Evolutionary conservation across 2,329 filamentous ascomycete species (phyloP).

Genomic region (Fusarium bactridioides): DNA sequence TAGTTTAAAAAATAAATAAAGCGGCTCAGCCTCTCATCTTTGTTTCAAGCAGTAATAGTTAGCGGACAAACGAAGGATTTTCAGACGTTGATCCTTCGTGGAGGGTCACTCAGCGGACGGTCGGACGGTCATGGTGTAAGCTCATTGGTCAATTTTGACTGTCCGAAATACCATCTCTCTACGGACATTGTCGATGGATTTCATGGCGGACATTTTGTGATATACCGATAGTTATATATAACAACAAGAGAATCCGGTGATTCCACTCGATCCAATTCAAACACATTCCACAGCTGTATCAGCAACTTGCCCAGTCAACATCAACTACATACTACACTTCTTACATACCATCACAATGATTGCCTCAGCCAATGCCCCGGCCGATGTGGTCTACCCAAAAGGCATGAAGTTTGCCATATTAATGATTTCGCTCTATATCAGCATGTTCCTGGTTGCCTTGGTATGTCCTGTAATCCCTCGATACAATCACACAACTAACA

Average conservation of each 20-base stretch:
- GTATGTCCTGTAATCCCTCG: not conserved
- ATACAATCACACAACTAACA: not conserved
- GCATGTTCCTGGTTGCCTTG: constrained; percentile 13
- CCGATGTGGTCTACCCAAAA: not conserved
- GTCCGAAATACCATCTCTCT: not conserved
- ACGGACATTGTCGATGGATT: not conserved
- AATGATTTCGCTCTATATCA: constrained; percentile 9
- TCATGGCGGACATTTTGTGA: not conserved
- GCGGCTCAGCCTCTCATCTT: not conserved
- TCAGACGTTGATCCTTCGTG: not conserved
- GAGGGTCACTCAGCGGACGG: constrained; percentile 1
- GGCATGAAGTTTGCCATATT: not conserved
- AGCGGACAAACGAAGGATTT: not conserved
- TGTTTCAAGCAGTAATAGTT: not conserved
- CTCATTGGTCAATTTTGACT: constrained; percentile 16
- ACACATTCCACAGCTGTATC: not conserved
- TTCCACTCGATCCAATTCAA: not conserved
- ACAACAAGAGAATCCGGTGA: not conserved
- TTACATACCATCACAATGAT: not conserved
- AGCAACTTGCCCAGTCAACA: not conserved
- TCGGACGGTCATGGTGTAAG: constrained; percentile 21
- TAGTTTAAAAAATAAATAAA: not conserved
- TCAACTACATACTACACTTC: not conserved
- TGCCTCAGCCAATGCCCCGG: not conserved
- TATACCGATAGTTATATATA: not conserved